Evolutionary conservation across 495 filamentous ascomycete species (phyloP).

Genomic region (Polyplosphaeria fusca): DNA sequence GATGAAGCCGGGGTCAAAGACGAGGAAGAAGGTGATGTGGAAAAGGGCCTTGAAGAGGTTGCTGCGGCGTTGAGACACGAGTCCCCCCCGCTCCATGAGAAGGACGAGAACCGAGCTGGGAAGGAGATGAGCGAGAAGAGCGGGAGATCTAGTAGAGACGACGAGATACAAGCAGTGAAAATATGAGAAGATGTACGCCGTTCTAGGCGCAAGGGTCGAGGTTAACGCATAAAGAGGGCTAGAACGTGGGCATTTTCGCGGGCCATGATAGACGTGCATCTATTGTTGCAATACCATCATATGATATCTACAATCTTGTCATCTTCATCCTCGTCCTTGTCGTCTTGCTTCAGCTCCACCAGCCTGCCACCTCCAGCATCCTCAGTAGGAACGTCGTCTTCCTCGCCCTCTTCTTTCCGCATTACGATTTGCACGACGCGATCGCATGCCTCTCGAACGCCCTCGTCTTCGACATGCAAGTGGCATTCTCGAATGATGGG

Average conservation of each 20-base stretch:
- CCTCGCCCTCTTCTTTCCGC: constrained; percentile 64
- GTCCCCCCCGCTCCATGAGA: constrained; percentile 8
- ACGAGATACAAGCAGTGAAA: constrained; percentile 23
- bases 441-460: constrained; percentile 80
- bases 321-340: constrained; percentile 46
- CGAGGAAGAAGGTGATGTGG: constrained; percentile 11
- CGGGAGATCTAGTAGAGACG: constrained; percentile 6
- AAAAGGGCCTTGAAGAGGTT: constrained; percentile 26
- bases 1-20: constrained; percentile 24
- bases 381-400: constrained; percentile 23
- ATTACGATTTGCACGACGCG: constrained; percentile 88
- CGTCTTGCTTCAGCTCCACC: constrained; percentile 35
- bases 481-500: constrained; percentile 86
- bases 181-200: constrained; percentile 12
- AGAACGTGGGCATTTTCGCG: too few species aligned
- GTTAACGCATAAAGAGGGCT: too few species aligned
- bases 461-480: constrained; percentile 72
- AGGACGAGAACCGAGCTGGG: constrained; percentile 9
- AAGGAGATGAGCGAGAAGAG: constrained; percentile 23
- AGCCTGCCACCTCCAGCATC: constrained; percentile 15
- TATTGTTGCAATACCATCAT: too few species aligned
- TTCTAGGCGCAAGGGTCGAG: too few species aligned
- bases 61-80: constrained; percentile 21
- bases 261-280: too few species aligned
- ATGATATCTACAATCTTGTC: constrained; percentile 50